A percentile compares a stretch with the other conserved stretches of the same genome.
Conservation (phyloP, 2,329 filamentous ascomycete species). For the Dendryphion nanum region DNA sequence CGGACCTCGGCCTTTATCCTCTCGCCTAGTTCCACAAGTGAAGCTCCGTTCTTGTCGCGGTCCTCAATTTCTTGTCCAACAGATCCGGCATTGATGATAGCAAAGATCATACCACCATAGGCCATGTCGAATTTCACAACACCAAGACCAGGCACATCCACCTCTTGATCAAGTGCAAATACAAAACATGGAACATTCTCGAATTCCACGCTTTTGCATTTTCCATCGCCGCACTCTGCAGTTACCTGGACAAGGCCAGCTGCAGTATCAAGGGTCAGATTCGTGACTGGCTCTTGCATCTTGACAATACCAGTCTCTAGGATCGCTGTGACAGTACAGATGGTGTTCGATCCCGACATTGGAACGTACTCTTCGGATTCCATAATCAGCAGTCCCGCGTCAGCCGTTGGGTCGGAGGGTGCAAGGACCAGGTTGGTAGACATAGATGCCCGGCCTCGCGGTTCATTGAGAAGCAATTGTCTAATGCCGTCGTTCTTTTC, state of each 20-base stretch:
- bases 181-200: constrained; percentile 49
- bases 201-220: constrained; percentile 46
- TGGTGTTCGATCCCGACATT: constrained; percentile 49
- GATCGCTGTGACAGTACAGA: constrained; percentile 46
- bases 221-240: constrained; percentile 44
- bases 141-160: constrained; percentile 44
- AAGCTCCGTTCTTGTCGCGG: not conserved
- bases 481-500: not conserved
- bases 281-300: constrained; percentile 47
- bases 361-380: constrained; percentile 48
- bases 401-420: constrained; percentile 45
- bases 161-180: constrained; percentile 38
- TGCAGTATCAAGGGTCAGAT: constrained; percentile 44
- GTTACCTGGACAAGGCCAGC: constrained; percentile 45
- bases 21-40: not conserved
- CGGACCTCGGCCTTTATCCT: not conserved
- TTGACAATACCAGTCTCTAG: constrained; percentile 49
- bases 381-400: constrained; percentile 49
- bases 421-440: constrained; percentile 21
- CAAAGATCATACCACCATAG: constrained; percentile 50
- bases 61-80: not conserved
- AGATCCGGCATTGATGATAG: constrained; percentile 35
- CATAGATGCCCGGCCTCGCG: not conserved
- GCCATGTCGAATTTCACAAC: constrained; percentile 44
- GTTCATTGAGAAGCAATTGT: not conserved